Evolutionary conservation across 305 asterid species (phyloP).

Genomic region (Solanum hybrid): DNA sequence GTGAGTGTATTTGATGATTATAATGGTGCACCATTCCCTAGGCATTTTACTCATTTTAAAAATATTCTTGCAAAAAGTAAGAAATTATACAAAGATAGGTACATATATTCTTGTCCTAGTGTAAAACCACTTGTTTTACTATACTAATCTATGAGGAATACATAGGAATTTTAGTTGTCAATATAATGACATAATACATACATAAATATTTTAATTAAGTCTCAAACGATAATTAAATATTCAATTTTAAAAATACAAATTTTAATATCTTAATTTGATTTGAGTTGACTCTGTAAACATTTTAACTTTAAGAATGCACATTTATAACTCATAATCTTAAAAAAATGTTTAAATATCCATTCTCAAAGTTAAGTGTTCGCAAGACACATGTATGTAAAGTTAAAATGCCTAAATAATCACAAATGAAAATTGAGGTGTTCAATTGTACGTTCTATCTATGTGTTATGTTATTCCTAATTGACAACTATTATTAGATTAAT

Average conservation of each 20-base stretch:
- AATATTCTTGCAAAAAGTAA: not conserved
- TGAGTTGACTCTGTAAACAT: fast-evolving
- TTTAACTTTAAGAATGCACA: not conserved
- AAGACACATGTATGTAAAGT: fast-evolving
- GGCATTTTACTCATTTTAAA: not conserved
- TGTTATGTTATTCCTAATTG: not conserved
- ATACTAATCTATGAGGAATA: not conserved
- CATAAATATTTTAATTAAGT: not conserved
- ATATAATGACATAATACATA: not conserved
- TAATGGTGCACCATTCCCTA: not conserved
- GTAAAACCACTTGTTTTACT: not conserved
- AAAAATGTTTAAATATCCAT: fast-evolving
- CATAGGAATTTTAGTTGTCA: not conserved
- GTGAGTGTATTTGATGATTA: not conserved
- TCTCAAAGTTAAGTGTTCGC: not conserved
- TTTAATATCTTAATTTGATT: not conserved
- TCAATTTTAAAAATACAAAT: not conserved
- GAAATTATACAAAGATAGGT: not conserved
- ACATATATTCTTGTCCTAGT: not conserved
- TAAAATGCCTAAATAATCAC: not conserved
- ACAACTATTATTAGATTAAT: not conserved
- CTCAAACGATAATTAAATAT: not conserved
- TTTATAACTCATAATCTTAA: fast-evolving
- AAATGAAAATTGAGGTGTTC: not conserved
- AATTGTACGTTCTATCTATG: not conserved